Evolutionary conservation across 2,329 filamentous ascomycete genomes (phyloP).

Genomic region (Diaporthe ampelina): DNA sequence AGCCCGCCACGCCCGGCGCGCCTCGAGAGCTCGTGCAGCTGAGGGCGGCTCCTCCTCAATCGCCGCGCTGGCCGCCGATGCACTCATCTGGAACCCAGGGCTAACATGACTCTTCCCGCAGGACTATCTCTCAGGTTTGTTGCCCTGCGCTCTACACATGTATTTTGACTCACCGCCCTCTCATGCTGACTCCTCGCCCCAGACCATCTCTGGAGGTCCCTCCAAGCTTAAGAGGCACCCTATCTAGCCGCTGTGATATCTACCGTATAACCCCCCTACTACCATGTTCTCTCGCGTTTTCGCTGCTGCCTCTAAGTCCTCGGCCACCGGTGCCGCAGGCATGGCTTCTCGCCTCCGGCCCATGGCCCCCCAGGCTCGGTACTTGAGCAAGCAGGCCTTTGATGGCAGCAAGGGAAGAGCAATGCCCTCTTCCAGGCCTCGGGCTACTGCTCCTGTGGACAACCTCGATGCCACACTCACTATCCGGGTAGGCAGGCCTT

Average conservation of each 20-base stretch:
- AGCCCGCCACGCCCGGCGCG: background rate
- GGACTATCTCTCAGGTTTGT: constrained; percentile 84
- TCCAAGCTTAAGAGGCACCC: constrained; percentile 57
- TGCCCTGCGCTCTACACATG: constrained; percentile 41
- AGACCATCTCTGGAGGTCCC: constrained; percentile 69
- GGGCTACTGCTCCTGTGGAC: constrained; percentile 75
- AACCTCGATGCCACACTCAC: constrained; percentile 92
- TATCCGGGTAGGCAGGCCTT: constrained; percentile 75
- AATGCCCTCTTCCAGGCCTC: constrained; percentile 71
- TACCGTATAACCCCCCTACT: constrained; percentile 47
- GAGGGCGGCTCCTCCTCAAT: background rate
- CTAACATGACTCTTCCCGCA: constrained; percentile 61
- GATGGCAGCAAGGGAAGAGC: constrained; percentile 78
- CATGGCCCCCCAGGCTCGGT: constrained; percentile 52
- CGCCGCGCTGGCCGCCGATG: constrained; percentile 34
- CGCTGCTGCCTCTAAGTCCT: constrained; percentile 66
- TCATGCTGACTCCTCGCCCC: constrained; percentile 51
- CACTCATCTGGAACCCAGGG: constrained; percentile 43
- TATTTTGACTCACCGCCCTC: constrained; percentile 59
- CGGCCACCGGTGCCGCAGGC: constrained; percentile 60
- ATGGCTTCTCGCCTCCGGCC: constrained; percentile 49
- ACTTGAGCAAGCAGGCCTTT: constrained; percentile 64
- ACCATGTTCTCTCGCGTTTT: constrained; percentile 74
- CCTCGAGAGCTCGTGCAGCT: constrained; percentile 8
- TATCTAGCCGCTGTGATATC: constrained; percentile 41